phyloP scores from a whole-genome alignment of 1,284 basidiomycete species.

The Moniliella sp. region DNA sequence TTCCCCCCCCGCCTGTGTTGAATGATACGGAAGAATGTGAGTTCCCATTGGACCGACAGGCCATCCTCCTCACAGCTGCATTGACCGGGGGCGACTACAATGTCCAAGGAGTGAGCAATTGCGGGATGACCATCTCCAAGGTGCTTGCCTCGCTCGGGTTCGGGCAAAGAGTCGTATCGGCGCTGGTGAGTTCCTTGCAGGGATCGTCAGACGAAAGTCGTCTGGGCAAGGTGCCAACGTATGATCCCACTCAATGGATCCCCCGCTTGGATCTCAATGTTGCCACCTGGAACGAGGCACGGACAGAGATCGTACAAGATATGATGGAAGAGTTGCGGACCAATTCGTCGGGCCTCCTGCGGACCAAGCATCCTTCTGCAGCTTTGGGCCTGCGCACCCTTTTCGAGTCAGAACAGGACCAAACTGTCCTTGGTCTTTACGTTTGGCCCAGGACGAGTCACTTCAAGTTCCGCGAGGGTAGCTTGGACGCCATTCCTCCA shows the following conservation, averaged over 20 bases:
- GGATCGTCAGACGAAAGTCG: no score
- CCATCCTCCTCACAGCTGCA: constrained; percentile 62
- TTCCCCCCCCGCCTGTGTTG: constrained; percentile 42
- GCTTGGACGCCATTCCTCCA: no score
- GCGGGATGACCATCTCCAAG: constrained; percentile 10
- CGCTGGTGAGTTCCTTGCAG: background rate
- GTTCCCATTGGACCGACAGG: constrained; percentile 46
- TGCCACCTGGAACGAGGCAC: background rate
- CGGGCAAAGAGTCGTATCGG: background rate
- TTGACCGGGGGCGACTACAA: constrained; percentile 78
- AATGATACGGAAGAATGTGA: constrained; percentile 22
- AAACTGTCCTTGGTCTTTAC: background rate
- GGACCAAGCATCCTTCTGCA: background rate
- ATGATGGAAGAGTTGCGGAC: background rate
- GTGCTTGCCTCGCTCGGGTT: background rate
- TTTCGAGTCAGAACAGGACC: background rate
- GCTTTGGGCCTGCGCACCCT: background rate
- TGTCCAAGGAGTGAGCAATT: constrained; percentile 19
- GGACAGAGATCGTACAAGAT: background rate
- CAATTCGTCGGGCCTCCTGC: background rate
- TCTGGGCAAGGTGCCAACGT: background rate
- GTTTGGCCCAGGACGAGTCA: background rate
- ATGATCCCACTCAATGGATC: background rate
- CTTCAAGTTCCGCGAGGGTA: no score
- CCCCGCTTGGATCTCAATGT: background rate